Evolutionary conservation across 2,329 filamentous ascomycete species (phyloP).

Genomic region (Coniella vitis): DNA sequence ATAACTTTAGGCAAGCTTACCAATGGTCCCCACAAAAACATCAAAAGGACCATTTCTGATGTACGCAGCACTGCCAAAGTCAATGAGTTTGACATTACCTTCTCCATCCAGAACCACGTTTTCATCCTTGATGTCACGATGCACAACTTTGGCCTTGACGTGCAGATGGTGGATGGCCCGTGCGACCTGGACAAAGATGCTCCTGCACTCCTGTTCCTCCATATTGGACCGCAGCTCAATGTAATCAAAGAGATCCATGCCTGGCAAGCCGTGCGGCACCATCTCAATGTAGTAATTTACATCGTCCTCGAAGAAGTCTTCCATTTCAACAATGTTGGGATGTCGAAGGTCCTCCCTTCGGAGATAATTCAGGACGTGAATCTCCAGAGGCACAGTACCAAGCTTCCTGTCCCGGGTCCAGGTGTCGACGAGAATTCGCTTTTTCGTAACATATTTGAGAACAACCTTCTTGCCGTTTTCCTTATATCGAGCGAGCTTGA

Average conservation of each 20-base stretch:
- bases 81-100: slow-evolving; percentile 91
- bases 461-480: slow-evolving; percentile 77
- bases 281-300: slow-evolving; percentile 99
- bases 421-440: slow-evolving; percentile 92
- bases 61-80: slow-evolving; percentile 96
- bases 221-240: slow-evolving; percentile 95
- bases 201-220: slow-evolving; percentile 88
- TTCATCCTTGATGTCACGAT: slow-evolving; percentile 98
- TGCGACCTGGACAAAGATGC: slow-evolving; percentile 92
- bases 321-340: slow-evolving; percentile 67
- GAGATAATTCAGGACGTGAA: slow-evolving; percentile 92
- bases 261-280: slow-evolving; percentile 87
- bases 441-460: slow-evolving; percentile 95
- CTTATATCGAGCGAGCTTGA: slow-evolving; percentile 88
- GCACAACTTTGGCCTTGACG: slow-evolving; percentile 82
- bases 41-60: slow-evolving; percentile 98
- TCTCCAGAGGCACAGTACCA: slow-evolving; percentile 92
- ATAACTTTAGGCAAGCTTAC: slow-evolving; percentile 44
- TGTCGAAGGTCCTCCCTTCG: slow-evolving; percentile 63
- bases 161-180: slow-evolving; percentile 87
- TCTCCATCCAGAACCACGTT: slow-evolving; percentile 95
- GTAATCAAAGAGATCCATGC: slow-evolving; percentile 98
- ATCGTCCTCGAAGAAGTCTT: slow-evolving; percentile 70
- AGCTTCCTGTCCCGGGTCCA: slow-evolving; percentile 93
- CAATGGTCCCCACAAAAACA: slow-evolving; percentile 97